A percentile compares a stretch with the other conserved stretches of the same genome.
Evolutionary conservation across 768 basidiomycete species (phyloP).

Genomic region (Chalciporus pseudorubinellus): DNA sequence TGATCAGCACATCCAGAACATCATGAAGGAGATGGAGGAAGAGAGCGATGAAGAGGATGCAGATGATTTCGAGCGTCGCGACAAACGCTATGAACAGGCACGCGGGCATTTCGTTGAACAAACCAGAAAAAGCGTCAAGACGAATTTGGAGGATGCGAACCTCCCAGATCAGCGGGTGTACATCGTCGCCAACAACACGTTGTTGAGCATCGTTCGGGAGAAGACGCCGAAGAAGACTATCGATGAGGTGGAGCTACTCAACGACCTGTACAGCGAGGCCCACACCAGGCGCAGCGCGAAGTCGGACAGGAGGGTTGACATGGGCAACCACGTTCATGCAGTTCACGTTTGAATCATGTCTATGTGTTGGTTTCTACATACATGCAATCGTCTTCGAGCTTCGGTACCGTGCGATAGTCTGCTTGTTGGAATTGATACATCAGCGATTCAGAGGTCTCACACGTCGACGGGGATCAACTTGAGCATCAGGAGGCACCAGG

Average conservation of each 20-base stretch:
- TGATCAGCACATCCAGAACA: conserved; percentile 20
- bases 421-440: too few species aligned
- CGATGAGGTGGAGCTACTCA: conserved; percentile 24
- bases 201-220: conserved; percentile 17
- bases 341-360: too few species aligned
- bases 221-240: conserved; percentile 19
- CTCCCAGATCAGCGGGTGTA: conserved; percentile 28
- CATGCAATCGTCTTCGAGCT: too few species aligned
- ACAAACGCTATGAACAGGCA: conserved; percentile 9
- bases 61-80: conserved; percentile 6
- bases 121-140: conserved; percentile 16
- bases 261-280: conserved; percentile 13
- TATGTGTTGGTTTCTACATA: too few species aligned
- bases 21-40: conserved; percentile 19
- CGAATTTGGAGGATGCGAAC: conserved; percentile 21
- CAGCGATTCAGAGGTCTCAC: too few species aligned
- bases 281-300: conserved; percentile 7
- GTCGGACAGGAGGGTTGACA: neutral
- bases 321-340: neutral
- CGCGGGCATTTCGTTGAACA: conserved; percentile 15
- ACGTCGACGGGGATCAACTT: too few species aligned
- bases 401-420: too few species aligned
- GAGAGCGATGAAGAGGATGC: conserved; percentile 19
- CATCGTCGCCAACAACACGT: conserved; percentile 21
- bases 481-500: too few species aligned